Conservation (phyloP, 495 filamentous ascomycete genomes). For the Lepidopterella palustris region DNA sequence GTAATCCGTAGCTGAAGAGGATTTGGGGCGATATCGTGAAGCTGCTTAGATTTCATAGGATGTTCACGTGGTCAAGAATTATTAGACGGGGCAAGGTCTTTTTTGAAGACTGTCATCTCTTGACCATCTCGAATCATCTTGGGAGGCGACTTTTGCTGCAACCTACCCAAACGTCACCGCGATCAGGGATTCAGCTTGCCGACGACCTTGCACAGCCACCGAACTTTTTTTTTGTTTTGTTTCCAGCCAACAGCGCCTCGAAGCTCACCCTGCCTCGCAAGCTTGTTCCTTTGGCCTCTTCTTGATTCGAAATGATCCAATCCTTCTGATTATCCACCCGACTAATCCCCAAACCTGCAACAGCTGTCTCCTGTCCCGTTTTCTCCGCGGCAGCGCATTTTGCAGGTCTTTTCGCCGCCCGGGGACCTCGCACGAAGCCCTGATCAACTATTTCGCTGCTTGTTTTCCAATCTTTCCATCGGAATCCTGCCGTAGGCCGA, state of each 20-base stretch:
- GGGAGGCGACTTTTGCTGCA: not conserved
- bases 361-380: constrained; percentile 17
- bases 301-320: not conserved
- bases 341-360: constrained; percentile 17
- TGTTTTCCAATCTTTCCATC: too few species aligned
- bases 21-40: not conserved
- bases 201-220: constrained; percentile 1
- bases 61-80: not conserved
- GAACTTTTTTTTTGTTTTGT: not conserved
- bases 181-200: not conserved
- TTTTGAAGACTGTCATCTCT: too few species aligned
- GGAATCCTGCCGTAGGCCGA: too few species aligned
- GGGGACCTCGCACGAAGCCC: too few species aligned
- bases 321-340: not conserved
- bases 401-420: not conserved
- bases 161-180: constrained; percentile 1
- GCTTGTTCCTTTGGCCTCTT: not conserved
- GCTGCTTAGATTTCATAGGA: not conserved
- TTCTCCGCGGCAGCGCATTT: not conserved
- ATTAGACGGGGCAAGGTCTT: not conserved
- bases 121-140: too few species aligned
- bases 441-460: too few species aligned
- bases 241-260: constrained; percentile 1
- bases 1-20: not conserved
- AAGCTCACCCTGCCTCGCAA: not conserved